A percentile compares a stretch with the other conserved stretches of the same genome.
phyloP scores from a whole-genome alignment of 106 monocot genomes.

The Amphibolis antarctica region DNA sequence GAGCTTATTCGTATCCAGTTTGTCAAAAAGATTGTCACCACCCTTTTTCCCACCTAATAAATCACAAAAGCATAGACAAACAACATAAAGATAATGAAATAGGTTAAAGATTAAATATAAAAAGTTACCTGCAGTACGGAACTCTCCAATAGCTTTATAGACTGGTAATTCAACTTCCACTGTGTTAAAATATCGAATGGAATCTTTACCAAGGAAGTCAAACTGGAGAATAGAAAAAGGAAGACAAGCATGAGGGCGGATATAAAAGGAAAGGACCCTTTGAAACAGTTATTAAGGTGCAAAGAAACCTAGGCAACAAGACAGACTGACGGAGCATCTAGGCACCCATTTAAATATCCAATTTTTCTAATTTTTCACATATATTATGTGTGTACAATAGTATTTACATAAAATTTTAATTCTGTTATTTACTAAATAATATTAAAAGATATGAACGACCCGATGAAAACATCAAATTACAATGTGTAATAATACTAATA shows the following conservation, averaged over 20 bases:
- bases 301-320: too few species aligned
- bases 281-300: too few species aligned
- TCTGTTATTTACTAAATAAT: too few species aligned
- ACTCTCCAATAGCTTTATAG: conserved; percentile 80
- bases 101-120: neutral
- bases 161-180: conserved; percentile 78
- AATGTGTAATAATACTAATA: too few species aligned
- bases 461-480: too few species aligned
- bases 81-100: neutral
- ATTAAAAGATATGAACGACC: too few species aligned
- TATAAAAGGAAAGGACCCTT: neutral
- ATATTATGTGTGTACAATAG: too few species aligned
- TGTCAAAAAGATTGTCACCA: conserved; percentile 65
- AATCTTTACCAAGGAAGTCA: conserved; percentile 98
- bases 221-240: conserved; percentile 33
- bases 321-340: too few species aligned
- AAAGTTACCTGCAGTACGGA: conserved; percentile 31
- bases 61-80: neutral
- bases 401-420: too few species aligned
- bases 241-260: neutral
- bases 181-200: conserved; percentile 80
- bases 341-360: too few species aligned
- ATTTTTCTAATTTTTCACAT: too few species aligned
- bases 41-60: conserved; percentile 34
- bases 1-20: conserved; percentile 74